These are phyloP conservation scores for Paecilomyces sp. DNA, from an alignment of 2,329 filamentous ascomycete genomes.

Conservation along the genomic window DNA sequence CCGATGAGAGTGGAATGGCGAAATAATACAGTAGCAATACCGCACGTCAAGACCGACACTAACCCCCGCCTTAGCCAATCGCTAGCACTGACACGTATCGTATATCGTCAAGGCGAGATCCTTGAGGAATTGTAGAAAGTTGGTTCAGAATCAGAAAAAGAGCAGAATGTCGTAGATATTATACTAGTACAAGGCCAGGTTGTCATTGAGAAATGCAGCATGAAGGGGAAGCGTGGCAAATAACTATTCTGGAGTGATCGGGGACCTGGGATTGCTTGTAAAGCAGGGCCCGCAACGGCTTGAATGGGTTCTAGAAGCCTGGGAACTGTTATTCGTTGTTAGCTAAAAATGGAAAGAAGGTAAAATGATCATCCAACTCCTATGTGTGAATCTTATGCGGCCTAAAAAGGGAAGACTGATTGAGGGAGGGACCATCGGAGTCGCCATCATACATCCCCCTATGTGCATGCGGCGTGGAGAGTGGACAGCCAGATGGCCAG, in stretches of 20 bases:
- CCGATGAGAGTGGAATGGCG: background rate
- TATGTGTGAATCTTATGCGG: background rate
- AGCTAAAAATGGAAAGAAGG: background rate
- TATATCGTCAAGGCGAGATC: background rate
- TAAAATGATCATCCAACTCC: background rate
- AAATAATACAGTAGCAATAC: background rate
- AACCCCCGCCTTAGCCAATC: background rate
- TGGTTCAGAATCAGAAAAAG: background rate
- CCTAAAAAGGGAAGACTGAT: background rate
- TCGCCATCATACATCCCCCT: background rate
- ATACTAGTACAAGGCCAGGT: background rate
- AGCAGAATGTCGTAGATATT: background rate
- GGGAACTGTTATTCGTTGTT: background rate
- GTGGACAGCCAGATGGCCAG: background rate
- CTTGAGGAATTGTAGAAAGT: background rate
- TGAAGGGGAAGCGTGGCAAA: constrained; percentile 1
- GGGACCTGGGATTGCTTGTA: background rate
- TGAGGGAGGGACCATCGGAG: background rate
- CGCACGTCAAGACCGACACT: background rate
- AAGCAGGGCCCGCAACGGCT: background rate
- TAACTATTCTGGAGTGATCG: background rate
- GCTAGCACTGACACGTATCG: constrained; percentile 1
- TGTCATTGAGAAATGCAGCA: background rate
- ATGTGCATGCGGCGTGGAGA: background rate
- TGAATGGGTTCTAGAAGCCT: background rate